Evolutionary conservation across 2,329 filamentous ascomycete genomes (phyloP), one percentile per base, ranked within the genome.

Genomic region (Fusarium secorum): DNA sequence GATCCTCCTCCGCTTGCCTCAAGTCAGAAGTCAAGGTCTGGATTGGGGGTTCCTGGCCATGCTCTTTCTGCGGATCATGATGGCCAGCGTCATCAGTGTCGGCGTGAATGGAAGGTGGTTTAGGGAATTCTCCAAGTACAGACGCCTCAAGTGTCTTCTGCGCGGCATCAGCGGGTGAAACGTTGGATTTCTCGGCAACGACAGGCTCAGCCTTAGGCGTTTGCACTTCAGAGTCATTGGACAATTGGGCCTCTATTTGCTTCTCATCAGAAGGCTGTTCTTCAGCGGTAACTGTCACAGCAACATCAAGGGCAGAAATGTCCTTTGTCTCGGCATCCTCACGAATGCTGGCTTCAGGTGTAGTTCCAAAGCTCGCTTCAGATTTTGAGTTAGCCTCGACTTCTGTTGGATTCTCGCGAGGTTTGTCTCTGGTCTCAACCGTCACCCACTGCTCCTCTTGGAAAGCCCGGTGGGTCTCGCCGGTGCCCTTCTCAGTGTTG

Each of bases 301-400:
- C 38, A 22, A 42, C 32, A 35, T 33, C 39, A 28, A 53, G 41
- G n/a, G 42, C 22, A 35, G 46, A 11, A 42, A 17, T 51, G 28
- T 70, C 68, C 6, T 41, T 28, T 28, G 46, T 44, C 36, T 63
- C 61, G 11, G 28, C 44, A 10, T 73, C 53, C 36, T 56, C 59
- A 26, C 38, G 68, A 45, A 70, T 62, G 44, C 64, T 71, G 11
- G 68, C 63, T 38, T 62, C 49, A 33, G 63, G 42, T 14, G 61
- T 68, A 39, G 54, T 72, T 22, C 49, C 68, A 35, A 71, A 45
- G 45, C 56, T 72, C 14, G 68, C 74, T 62, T 75, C 68, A 17
- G 68, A 72, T 33, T 71, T 74, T 20, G 71, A 67, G 44, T 60
- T 67, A 33, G 51, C 36, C 32, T 72, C 68, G n/a, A 68, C 56